Conservation (phyloP, 2,329 filamentous ascomycete genomes). For the Diplodia intermedia region DNA sequence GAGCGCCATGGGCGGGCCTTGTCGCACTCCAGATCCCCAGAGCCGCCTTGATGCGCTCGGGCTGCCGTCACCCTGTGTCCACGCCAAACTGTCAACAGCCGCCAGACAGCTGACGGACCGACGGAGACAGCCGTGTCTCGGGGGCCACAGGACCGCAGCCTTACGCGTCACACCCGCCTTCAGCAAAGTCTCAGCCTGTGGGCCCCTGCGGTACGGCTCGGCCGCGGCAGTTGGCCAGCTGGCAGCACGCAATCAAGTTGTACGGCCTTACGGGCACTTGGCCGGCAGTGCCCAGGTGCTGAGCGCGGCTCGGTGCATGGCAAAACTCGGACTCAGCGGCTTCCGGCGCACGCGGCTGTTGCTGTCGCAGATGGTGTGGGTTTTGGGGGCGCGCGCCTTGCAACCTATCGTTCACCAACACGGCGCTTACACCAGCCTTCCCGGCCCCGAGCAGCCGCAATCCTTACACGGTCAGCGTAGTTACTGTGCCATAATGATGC, state of each 20-base stretch:
- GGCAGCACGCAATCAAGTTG: slow-evolving; percentile 19
- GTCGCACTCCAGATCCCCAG: slow-evolving; percentile 17
- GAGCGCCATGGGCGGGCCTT: slow-evolving; percentile 8
- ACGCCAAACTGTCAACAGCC: not conserved
- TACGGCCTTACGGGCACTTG: slow-evolving; percentile 25
- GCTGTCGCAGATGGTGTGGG: slow-evolving; percentile 22
- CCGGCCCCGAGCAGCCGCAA: not conserved
- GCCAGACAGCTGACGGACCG: not conserved
- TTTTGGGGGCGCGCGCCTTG: slow-evolving; percentile 11
- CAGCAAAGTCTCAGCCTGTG: slow-evolving; percentile 30
- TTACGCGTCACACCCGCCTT: slow-evolving; percentile 32
- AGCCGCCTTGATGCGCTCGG: slow-evolving; percentile 18
- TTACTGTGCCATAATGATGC: not conserved
- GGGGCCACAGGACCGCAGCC: slow-evolving; percentile 25
- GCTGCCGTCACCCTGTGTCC: not conserved
- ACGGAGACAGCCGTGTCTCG: slow-evolving; percentile 27
- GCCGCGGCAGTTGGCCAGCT: slow-evolving; percentile 20
- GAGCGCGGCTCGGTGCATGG: slow-evolving; percentile 24
- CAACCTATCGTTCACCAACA: slow-evolving; percentile 8
- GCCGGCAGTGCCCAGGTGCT: slow-evolving; percentile 19
- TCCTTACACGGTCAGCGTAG: slow-evolving; percentile 17
- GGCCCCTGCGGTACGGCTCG: slow-evolving; percentile 28
- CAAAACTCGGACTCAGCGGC: slow-evolving; percentile 13
- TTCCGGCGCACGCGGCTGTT: slow-evolving; percentile 25
- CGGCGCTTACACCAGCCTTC: slow-evolving; percentile 10